Percentiles rank a stretch among this genome's conserved stretches.
phyloP scores from a whole-genome alignment of 2,329 filamentous ascomycete species.

The Alternaria alternata region DNA sequence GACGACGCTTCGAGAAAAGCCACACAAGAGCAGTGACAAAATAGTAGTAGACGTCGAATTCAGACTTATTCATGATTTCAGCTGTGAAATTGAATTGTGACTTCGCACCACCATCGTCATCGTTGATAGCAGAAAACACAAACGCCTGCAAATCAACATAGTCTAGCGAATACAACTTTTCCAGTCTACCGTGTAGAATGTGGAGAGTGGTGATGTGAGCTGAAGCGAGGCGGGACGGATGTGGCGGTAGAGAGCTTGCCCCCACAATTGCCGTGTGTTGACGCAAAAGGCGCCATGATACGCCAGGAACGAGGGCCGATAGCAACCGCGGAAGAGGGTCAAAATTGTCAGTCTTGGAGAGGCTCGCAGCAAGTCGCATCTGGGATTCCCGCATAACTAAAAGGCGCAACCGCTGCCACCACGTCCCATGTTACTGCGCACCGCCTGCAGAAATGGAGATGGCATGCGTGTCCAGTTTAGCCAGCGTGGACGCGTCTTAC shows the following conservation, averaged over 20 bases:
- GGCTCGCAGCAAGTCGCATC: slow-evolving; percentile 21
- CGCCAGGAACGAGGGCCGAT: slow-evolving; percentile 31
- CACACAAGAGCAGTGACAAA: background rate
- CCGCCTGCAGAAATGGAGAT: slow-evolving; percentile 42
- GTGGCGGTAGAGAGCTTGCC: slow-evolving; percentile 7
- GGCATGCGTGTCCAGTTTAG: slow-evolving; percentile 42
- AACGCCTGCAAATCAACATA: background rate
- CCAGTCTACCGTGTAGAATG: background rate
- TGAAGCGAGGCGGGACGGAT: slow-evolving; percentile 1
- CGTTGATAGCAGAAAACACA: background rate
- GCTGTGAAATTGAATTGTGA: background rate
- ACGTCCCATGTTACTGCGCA: slow-evolving; percentile 42
- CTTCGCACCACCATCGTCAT: background rate
- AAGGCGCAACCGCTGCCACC: slow-evolving; percentile 29
- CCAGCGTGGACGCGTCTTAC: slow-evolving; percentile 38
- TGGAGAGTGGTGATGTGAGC: background rate
- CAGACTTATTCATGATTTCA: background rate
- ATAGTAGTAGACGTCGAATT: background rate
- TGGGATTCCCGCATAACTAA: slow-evolving; percentile 23
- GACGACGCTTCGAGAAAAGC: slow-evolving; percentile 11
- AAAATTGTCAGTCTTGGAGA: slow-evolving; percentile 20
- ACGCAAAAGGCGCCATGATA: slow-evolving; percentile 26
- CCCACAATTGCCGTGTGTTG: slow-evolving; percentile 16
- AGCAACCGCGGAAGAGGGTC: slow-evolving; percentile 34
- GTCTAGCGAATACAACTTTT: background rate